phyloP scores from a whole-genome alignment of 331 rosid species.

The Acacia pycnantha region DNA sequence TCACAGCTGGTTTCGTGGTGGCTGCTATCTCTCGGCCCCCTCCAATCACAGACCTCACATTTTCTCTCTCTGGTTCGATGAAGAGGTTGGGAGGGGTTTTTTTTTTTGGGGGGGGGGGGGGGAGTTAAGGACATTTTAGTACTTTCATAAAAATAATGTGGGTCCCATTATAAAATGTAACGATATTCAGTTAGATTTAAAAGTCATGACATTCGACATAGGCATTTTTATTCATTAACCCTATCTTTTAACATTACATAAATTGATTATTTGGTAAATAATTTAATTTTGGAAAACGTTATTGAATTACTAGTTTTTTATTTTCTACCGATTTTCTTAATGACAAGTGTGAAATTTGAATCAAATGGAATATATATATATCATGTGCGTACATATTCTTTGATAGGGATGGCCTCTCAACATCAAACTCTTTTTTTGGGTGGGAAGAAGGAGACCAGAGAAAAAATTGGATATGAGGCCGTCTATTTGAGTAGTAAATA shows the following conservation, averaged over 20 bases:
- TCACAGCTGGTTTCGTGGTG: too few relatives aligned
- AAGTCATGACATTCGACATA: fast-evolving
- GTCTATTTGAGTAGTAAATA: not conserved
- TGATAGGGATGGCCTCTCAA: not conserved
- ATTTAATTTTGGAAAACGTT: not conserved
- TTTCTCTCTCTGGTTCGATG: too few relatives aligned
- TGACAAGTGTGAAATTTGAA: not conserved
- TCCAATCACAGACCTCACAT: too few relatives aligned
- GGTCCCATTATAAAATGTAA: too few relatives aligned
- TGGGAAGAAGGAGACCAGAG: not conserved
- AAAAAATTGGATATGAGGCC: not conserved
- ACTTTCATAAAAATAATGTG: too few relatives aligned
- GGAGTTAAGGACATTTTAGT: too few relatives aligned
- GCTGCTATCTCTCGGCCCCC: too few relatives aligned
- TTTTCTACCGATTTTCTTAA: not conserved
- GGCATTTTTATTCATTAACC: too few relatives aligned
- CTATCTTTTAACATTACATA: not conserved
- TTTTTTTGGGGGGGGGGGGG: too few relatives aligned
- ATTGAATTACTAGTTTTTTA: not conserved
- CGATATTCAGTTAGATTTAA: too few relatives aligned
- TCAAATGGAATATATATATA: too few relatives aligned
- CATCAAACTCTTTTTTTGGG: not conserved
- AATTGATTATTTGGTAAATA: not conserved
- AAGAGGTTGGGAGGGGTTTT: too few relatives aligned
- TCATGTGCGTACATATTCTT: not conserved